These are phyloP conservation scores for Talaromyces nanjingensis DNA, from an alignment of 495 filamentous ascomycete species.

Conservation along the genomic window DNA sequence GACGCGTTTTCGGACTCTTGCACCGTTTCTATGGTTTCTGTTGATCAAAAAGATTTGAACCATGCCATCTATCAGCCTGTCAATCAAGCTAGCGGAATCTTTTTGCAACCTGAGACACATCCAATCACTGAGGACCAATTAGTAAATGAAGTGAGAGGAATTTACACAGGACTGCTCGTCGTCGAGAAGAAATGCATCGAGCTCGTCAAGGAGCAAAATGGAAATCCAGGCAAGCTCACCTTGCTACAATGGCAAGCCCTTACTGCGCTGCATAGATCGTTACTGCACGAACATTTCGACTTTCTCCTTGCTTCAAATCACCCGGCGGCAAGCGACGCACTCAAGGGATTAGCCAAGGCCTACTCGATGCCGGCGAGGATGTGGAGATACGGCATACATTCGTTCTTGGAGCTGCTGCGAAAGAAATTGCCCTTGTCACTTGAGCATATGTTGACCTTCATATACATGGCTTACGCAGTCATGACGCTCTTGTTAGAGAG, in stretches of 20 bases:
- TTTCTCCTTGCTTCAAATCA: slow-evolving; percentile 77
- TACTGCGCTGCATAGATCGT: slow-evolving; percentile 62
- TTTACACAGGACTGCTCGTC: slow-evolving; percentile 71
- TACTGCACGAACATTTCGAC: slow-evolving; percentile 74
- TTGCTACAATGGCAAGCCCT: slow-evolving; percentile 66
- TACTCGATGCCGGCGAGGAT: slow-evolving; percentile 78
- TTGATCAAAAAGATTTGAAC: neutral
- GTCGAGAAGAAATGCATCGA: slow-evolving; percentile 76
- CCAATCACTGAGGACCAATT: slow-evolving; percentile 60
- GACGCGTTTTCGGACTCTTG: neutral
- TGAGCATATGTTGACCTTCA: slow-evolving; percentile 77
- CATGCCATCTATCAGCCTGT: neutral
- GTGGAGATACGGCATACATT: slow-evolving; percentile 80
- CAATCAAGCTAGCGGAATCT: neutral
- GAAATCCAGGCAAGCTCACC: slow-evolving; percentile 37
- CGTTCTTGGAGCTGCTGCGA: slow-evolving; percentile 66
- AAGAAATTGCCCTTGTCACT: slow-evolving; percentile 60
- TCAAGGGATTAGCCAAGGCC: slow-evolving; percentile 55
- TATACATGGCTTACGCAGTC: slow-evolving; percentile 78
- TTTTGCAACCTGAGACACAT: slow-evolving; percentile 45
- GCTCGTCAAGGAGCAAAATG: slow-evolving; percentile 54
- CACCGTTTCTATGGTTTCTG: neutral
- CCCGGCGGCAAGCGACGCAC: slow-evolving; percentile 52
- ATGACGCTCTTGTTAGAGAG: slow-evolving; percentile 73
- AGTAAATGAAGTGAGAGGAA: slow-evolving; percentile 57